phyloP scores from a whole-genome alignment of 139 green algal genomes.

The Chlorella sorokiniana region DNA sequence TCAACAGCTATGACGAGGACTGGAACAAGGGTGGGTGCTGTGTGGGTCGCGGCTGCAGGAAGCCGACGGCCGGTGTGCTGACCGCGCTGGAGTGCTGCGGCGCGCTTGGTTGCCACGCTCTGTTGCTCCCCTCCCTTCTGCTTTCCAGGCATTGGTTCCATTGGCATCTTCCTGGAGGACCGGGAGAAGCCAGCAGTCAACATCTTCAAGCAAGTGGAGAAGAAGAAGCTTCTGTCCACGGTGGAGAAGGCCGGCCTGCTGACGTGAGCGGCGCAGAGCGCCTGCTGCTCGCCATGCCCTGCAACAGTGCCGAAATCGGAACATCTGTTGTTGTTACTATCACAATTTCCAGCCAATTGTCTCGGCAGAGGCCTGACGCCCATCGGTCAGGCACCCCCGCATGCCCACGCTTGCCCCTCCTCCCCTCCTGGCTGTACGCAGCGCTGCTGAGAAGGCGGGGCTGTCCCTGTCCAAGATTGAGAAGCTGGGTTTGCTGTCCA shows the following conservation, averaged over 20 bases:
- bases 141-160: slow-evolving; percentile 43
- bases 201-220: slow-evolving; percentile 49
- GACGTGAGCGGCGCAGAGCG: neutral
- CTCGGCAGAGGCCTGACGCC: no score
- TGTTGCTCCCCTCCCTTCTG: neutral
- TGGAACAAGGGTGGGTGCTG: slow-evolving; percentile 41
- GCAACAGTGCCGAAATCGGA: no score
- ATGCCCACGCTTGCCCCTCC: no score
- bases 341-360: no score
- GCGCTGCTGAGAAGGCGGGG: slow-evolving; percentile 60
- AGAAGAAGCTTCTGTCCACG: slow-evolving; percentile 82
- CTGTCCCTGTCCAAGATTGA: slow-evolving; percentile 65
- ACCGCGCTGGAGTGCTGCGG: no score
- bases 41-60: no score
- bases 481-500: slow-evolving; percentile 56
- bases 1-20: slow-evolving; percentile 41
- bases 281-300: neutral
- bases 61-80: no score
- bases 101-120: no score
- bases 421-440: slow-evolving; percentile 4
- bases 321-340: no score
- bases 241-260: slow-evolving; percentile 81
- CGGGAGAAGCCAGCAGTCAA: slow-evolving; percentile 46
- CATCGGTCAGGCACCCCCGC: no score
- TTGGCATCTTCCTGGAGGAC: slow-evolving; percentile 55